Conservation (phyloP, 139 green algal species). For the Micractinium conductrix region DNA sequence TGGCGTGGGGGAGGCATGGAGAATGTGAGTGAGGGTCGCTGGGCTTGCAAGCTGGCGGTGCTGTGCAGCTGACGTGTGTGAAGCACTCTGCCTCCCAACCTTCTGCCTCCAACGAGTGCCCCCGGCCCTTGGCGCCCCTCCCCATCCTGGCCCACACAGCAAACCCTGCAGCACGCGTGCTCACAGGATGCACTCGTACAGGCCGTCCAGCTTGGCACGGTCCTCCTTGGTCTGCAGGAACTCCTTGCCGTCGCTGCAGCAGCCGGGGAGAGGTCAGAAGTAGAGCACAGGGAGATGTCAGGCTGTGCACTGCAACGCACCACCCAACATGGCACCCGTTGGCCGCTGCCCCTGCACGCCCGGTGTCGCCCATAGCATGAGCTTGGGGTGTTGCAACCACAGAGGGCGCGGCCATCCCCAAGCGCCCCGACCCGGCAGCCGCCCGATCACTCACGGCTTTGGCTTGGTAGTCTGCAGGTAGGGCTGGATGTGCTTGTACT, state of each 20-base stretch:
- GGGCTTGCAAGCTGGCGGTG: too few relatives aligned
- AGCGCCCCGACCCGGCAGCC: too few relatives aligned
- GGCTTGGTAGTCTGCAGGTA: slow-evolving; percentile 89
- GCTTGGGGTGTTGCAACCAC: too few relatives aligned
- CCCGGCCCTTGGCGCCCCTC: background rate
- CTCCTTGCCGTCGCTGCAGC: slow-evolving; percentile 73
- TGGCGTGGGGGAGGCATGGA: background rate
- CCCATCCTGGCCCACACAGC: background rate
- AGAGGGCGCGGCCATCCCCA: too few relatives aligned
- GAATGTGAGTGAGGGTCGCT: too few relatives aligned
- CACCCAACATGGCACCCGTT: too few relatives aligned
- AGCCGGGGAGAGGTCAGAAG: background rate
- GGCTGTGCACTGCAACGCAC: too few relatives aligned
- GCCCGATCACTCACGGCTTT: slow-evolving; percentile 38
- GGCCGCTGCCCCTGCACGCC: too few relatives aligned
- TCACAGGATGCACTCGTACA: slow-evolving; percentile 99
- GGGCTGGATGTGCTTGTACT: slow-evolving; percentile 98
- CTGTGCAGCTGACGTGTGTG: too few relatives aligned
- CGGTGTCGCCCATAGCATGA: too few relatives aligned
- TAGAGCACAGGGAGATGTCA: background rate
- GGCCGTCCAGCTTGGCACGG: slow-evolving; percentile 92
- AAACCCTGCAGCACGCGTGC: background rate
- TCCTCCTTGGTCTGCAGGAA: slow-evolving; percentile 90
- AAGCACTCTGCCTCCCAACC: too few relatives aligned
- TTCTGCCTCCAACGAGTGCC: too few relatives aligned